These are phyloP conservation scores for Otatea glauca DNA, from an alignment of 176 grass and related monocot species.

Conservation along the genomic window DNA sequence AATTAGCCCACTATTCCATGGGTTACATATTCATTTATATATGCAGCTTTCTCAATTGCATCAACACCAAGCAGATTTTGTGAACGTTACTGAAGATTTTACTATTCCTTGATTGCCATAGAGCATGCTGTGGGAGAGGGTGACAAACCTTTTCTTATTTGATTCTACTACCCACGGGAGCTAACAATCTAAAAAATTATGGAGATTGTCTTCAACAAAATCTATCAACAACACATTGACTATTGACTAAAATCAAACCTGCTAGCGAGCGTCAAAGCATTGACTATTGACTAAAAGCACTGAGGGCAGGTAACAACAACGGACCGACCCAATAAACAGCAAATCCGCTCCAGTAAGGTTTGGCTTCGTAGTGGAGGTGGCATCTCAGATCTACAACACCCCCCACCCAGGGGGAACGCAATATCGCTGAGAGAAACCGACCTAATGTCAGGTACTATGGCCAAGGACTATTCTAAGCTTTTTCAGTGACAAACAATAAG, in stretches of 20 bases:
- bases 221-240: conserved; percentile 1
- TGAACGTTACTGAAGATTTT: background rate
- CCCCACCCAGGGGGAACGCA: conserved; percentile 2
- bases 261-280: background rate
- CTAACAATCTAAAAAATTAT: background rate
- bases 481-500: conserved; percentile 27
- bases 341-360: conserved; percentile 41
- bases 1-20: background rate
- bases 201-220: background rate
- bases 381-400: conserved; percentile 60
- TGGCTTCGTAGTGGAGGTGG: conserved; percentile 30
- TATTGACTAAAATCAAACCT: background rate
- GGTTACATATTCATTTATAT: background rate
- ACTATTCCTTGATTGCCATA: background rate
- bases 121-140: too few species aligned
- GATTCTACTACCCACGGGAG: too few species aligned
- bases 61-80: background rate
- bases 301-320: background rate
- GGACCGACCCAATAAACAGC: conserved; percentile 47
- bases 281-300: background rate
- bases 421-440: conserved; percentile 48
- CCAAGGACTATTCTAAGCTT: background rate
- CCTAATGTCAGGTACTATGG: conserved; percentile 44
- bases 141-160: too few species aligned
- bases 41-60: background rate